Percentiles rank a stretch among this genome's conserved stretches.
phyloP scores from a whole-genome alignment of 83 land plant genomes.

The Isoetes engelmannii region DNA sequence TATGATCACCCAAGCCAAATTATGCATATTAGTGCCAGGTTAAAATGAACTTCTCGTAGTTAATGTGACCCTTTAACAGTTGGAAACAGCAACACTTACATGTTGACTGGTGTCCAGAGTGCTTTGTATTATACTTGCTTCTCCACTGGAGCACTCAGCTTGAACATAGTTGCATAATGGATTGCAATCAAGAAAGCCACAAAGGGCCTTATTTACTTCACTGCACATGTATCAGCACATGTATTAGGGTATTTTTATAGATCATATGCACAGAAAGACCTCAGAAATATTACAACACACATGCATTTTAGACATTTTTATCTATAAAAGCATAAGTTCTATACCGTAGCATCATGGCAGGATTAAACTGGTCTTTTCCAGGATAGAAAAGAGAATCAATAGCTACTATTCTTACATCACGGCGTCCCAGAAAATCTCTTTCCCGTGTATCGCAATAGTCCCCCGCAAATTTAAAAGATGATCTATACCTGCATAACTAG shows the following conservation, averaged over 20 bases:
- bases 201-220: not conserved
- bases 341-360: constrained; percentile 43
- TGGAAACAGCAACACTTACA: not conserved
- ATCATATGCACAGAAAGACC: not conserved
- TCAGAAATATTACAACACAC: constrained; percentile 1
- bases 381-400: constrained; percentile 77
- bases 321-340: no score
- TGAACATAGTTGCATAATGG: not conserved
- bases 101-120: no score
- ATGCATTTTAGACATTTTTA: not conserved
- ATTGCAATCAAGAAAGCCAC: constrained; percentile 1
- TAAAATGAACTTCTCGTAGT: not conserved
- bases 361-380: constrained; percentile 49
- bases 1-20: no score
- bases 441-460: not conserved
- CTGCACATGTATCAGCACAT: not conserved
- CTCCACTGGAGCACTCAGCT: not conserved
- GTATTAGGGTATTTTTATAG: constrained; percentile 2
- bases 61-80: not conserved
- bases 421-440: constrained; percentile 2
- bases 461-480: not conserved
- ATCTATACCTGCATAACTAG: not conserved
- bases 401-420: constrained; percentile 46
- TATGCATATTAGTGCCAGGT: not conserved
- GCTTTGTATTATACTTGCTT: no score